Base-by-base conservation (phyloP, 1,284 basidiomycete genomes). In the Rugosomyces carneus region DNA sequence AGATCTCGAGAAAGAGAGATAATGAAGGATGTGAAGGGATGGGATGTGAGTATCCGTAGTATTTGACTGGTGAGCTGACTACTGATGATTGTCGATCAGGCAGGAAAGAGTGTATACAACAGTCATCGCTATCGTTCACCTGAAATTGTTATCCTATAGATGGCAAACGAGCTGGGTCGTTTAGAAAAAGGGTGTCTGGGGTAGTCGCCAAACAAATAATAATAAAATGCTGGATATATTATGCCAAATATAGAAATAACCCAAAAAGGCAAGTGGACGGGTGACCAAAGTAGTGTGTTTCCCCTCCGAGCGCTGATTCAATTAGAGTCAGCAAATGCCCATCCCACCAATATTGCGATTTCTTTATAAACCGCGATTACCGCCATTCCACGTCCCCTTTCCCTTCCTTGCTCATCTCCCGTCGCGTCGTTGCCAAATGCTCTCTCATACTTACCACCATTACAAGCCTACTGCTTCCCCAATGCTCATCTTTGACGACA, bases 11-110 rank as follows among this genome's bases (percentile, higher is more conserved):
- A 99, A 69, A 79, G 78, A 69, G 86, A 84, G 71, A 92, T 98
- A 61, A 99, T 99, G 94, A 91, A 90, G 71, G 89, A 93, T 60
- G 93, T 97, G 32, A 77, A 78, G 44, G 91, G 82, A 45, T 99
- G 95, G 95, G 84, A 92, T 89, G 93, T 93, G 67, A 64, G 89
- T 78, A 34, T 16, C 3, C 15, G 2, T 8, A 34, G 15, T 34
- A 34, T 16, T 5, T 37, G 35, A 37, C 16, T 23, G 36, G 2
- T 23, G 21, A 23, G 21, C 21, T 4, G 7, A 23, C 4, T 3
- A 3, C 7, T 23, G 21, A 23, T 23, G 21, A 7, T 36, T 36
- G 15, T 34, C 49, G 46, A 44, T 51, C 21, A 37, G 69, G 62
- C 62, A 52, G 68, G 68, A 44, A 67, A 68, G 75, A 84, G 83